A percentile compares a stretch with the other conserved stretches of the same genome.
These are phyloP conservation scores for Tetrastigma voinierianum DNA, from an alignment of 164 flowering plant species.

Conservation along the genomic window DNA sequence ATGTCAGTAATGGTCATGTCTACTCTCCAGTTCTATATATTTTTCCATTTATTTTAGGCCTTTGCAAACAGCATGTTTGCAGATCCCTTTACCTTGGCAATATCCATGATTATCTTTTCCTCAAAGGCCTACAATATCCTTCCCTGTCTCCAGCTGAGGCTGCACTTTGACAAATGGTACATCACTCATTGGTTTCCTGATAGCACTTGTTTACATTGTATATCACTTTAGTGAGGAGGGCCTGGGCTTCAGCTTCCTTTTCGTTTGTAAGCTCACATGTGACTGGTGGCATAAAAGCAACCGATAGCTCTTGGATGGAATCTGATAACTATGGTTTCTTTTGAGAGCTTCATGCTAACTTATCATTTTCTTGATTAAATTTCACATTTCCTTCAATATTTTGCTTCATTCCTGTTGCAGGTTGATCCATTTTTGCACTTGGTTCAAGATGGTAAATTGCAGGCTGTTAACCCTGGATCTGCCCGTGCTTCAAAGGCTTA, in stretches of 20 bases:
- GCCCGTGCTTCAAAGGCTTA: conserved; percentile 28
- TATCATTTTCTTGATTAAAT: not conserved
- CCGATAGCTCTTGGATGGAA: not conserved
- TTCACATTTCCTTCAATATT: not conserved
- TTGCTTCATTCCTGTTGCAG: conserved; percentile 28
- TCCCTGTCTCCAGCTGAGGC: conserved; percentile 46
- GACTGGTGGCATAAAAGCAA: no score
- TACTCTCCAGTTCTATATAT: not conserved
- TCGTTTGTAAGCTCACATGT: no score
- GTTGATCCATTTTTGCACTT: conserved; percentile 78
- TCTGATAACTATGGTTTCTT: conserved; percentile 1
- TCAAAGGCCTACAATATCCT: conserved; percentile 70
- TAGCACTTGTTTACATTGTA: not conserved
- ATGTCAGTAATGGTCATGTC: not conserved
- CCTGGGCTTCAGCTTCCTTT: not conserved
- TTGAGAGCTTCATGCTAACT: not conserved
- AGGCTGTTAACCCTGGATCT: conserved; percentile 42
- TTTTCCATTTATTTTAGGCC: conserved; percentile 29
- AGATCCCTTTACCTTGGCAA: conserved; percentile 87
- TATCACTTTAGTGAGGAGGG: not conserved
- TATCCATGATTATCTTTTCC: conserved; percentile 75
- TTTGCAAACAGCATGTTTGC: conserved; percentile 78
- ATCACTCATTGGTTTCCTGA: conserved; percentile 6
- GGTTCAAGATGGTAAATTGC: conserved; percentile 67
- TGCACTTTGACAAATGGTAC: conserved; percentile 59